A percentile compares a stretch with the other conserved stretches of the same genome.
phyloP scores from a whole-genome alignment of 768 basidiomycete genomes.

The Exidia glandulosa region DNA sequence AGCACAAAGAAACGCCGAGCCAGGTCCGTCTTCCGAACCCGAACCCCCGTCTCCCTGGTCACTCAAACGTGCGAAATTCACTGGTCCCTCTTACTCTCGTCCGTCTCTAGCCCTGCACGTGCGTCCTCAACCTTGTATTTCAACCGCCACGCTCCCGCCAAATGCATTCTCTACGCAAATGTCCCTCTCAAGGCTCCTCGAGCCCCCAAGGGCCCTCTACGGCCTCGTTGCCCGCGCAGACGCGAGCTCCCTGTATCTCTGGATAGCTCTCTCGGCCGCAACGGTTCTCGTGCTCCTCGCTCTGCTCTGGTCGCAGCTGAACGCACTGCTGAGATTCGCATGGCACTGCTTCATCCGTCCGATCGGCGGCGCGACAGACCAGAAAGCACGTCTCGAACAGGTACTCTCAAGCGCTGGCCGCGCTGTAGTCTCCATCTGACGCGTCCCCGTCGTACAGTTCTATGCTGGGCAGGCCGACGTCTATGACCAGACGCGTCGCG shows the following conservation, averaged over 20 bases:
- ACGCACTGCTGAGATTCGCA: slow-evolving; percentile 21
- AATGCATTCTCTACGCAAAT: too few relatives aligned
- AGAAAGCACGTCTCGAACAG: slow-evolving; percentile 35
- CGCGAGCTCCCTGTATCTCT: slow-evolving; percentile 17
- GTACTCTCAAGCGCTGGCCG: too few relatives aligned
- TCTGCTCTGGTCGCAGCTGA: slow-evolving; percentile 29
- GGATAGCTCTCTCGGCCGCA: slow-evolving; percentile 17
- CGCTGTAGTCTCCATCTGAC: too few relatives aligned
- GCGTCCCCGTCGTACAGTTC: slow-evolving; percentile 41
- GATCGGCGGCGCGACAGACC: slow-evolving; percentile 24
- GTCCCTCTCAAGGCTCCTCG: too few relatives aligned
- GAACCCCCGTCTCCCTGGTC: too few relatives aligned
- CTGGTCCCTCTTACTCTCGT: neutral
- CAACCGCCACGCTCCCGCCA: too few relatives aligned
- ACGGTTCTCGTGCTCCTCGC: slow-evolving; percentile 13
- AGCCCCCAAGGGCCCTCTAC: too few relatives aligned
- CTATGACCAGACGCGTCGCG: slow-evolving; percentile 55
- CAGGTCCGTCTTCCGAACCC: too few relatives aligned
- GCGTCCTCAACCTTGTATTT: neutral
- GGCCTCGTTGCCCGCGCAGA: slow-evolving; percentile 11
- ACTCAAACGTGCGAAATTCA: neutral
- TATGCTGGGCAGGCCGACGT: slow-evolving; percentile 60
- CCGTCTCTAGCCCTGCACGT: neutral
- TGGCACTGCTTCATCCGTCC: slow-evolving; percentile 42
- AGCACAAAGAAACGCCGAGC: too few relatives aligned